Conservation (phyloP, 2,329 filamentous ascomycete genomes). For the Xylariaceae sp. region DNA sequence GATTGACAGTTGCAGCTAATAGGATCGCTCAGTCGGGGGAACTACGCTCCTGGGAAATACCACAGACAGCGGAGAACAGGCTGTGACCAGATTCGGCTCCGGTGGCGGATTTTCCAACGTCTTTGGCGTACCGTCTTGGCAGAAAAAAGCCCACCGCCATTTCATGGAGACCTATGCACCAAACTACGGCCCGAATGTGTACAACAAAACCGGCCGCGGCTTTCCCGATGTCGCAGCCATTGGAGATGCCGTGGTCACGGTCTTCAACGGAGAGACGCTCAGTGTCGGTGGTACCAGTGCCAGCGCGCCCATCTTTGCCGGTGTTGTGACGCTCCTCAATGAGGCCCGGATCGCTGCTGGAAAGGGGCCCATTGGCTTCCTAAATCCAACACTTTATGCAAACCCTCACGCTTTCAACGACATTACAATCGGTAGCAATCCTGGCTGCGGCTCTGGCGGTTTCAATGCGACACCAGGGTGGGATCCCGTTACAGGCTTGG, state of each 20-base stretch:
- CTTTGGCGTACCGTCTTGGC: conserved; percentile 47
- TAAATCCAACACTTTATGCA: conserved; percentile 28
- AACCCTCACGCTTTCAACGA: conserved; percentile 31
- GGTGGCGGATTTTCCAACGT: conserved; percentile 51
- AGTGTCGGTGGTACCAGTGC: conserved; percentile 20
- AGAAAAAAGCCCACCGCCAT: conserved; percentile 37
- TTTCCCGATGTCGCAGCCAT: conserved; percentile 49
- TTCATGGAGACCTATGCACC: conserved; percentile 42
- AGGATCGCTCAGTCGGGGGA: conserved; percentile 10
- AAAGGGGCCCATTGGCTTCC: conserved; percentile 25
- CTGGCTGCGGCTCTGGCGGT: conserved; percentile 28
- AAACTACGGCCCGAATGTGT: conserved; percentile 41
- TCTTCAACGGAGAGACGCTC: conserved; percentile 37
- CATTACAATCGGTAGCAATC: conserved; percentile 30
- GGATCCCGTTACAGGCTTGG: conserved; percentile 36
- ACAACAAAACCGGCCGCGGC: conserved; percentile 46
- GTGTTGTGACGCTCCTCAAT: conserved; percentile 24
- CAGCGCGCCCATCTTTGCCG: conserved; percentile 23
- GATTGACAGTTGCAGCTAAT: background rate
- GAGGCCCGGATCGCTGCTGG: conserved; percentile 23
- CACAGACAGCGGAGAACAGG: conserved; percentile 17
- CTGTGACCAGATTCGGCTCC: conserved; percentile 35
- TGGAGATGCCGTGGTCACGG: conserved; percentile 37
- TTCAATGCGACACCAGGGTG: conserved; percentile 30
- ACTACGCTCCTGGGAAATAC: conserved; percentile 18